A percentile compares a stretch with the other conserved stretches of the same genome.
Evolutionary conservation across 805 yeast species (phyloP).

Genomic region (Wickerhamiella slavikovae): DNA sequence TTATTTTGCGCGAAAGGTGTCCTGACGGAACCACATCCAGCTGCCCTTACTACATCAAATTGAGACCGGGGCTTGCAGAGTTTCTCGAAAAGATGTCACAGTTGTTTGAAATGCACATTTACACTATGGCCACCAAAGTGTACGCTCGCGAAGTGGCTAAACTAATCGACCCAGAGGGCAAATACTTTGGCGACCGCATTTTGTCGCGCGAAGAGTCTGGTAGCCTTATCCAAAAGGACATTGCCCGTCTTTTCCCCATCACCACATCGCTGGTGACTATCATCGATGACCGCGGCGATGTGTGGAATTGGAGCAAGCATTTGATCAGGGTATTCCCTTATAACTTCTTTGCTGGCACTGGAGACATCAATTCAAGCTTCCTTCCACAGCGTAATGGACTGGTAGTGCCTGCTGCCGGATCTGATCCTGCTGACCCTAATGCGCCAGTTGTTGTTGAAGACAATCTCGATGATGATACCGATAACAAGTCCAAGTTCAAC

Average conservation of each 20-base stretch:
- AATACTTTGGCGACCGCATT: constrained; percentile 76
- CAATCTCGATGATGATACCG: constrained; percentile 80
- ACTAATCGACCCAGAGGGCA: constrained; percentile 77
- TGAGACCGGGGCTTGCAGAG: constrained; percentile 67
- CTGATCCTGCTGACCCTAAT: constrained; percentile 1
- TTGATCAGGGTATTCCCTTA: constrained; percentile 84
- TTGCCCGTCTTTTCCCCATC: constrained; percentile 79
- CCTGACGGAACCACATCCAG: constrained; percentile 26
- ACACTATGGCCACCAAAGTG: constrained; percentile 94
- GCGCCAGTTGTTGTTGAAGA: constrained; percentile 19
- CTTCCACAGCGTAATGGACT: constrained; percentile 47
- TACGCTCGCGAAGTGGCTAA: constrained; percentile 80
- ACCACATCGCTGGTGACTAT: constrained; percentile 92
- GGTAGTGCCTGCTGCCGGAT: constrained; percentile 11
- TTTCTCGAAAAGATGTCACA: constrained; percentile 46
- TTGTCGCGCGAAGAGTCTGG: constrained; percentile 91
- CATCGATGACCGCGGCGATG: constrained; percentile 95
- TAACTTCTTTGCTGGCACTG: constrained; percentile 90
- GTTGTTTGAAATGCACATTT: constrained; percentile 75
- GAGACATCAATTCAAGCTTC: constrained; percentile 87
- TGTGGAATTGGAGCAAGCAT: constrained; percentile 94
- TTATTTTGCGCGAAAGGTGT: constrained; percentile 60
- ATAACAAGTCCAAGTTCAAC: too few species aligned
- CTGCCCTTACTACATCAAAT: constrained; percentile 82
- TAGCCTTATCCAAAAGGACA: constrained; percentile 67